phyloP scores from a whole-genome alignment of 495 filamentous ascomycete genomes.

The Podospora tetraspora region DNA sequence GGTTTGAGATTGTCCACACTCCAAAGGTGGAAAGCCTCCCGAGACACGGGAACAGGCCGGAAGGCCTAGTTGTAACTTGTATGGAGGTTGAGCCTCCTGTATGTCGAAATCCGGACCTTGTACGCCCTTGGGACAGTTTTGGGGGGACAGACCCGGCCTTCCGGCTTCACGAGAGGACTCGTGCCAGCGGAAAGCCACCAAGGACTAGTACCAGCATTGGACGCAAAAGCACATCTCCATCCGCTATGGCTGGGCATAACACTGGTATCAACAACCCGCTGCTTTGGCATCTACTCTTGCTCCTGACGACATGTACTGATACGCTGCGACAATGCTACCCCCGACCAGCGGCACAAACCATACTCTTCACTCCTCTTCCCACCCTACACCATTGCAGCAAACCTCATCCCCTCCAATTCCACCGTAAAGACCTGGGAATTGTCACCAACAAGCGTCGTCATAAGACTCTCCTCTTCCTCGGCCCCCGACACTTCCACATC shows the following conservation, averaged over 20 bases:
- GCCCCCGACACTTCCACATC: not conserved
- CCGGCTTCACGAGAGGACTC: not conserved
- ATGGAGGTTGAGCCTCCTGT: not conserved
- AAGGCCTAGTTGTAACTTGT: not conserved
- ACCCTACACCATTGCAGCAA: not conserved
- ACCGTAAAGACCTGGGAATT: not conserved
- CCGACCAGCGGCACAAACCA: not conserved
- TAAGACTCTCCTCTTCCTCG: not conserved
- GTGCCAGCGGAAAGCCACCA: not conserved
- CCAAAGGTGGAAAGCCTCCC: not conserved
- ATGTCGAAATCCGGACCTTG: not conserved
- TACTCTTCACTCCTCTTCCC: not conserved
- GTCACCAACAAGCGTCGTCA: not conserved
- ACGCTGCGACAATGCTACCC: not conserved
- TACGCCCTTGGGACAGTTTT: not conserved
- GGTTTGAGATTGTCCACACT: not conserved
- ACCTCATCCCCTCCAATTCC: not conserved
- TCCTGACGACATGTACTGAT: not conserved
- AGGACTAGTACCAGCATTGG: not conserved
- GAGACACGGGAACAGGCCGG: not conserved
- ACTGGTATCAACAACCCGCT: not conserved
- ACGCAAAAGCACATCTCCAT: not conserved
- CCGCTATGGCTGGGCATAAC: not conserved
- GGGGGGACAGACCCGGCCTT: too few species aligned
- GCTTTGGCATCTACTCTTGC: not conserved